Base-by-base conservation (phyloP, 805 yeast genomes). In the Isabelozyma heimii region DNA sequence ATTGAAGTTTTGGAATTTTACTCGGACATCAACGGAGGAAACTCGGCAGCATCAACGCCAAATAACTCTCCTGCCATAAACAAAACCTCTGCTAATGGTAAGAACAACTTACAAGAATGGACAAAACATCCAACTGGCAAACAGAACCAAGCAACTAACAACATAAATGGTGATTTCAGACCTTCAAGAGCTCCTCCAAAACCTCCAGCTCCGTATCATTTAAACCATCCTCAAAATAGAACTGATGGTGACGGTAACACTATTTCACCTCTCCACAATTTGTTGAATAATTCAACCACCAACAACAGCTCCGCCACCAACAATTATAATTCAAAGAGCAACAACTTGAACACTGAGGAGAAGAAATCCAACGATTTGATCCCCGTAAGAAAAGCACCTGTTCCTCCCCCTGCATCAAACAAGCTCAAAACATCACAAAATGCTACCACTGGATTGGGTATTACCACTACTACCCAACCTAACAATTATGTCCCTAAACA, bases 1-100 rank as follows among this genome's bases (percentile, higher is more conserved):
- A 80, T 81, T 47, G 84, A 80, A 57, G 85, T 80, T 2, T 70
- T 81, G 55, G 82, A 81, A 54, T 81, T 82, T 47, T 80, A 81
- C 56, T 67, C 75, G 15, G 79, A 76, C 49, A 71, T 70, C 46
- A 67, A 75, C 60, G 77, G 77, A 43, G 75, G 77, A 7, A 70
- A 62, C 37, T 56, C 70, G 12, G 60, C 66, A 14, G 52, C 56
- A 4, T 51, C 57, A 47, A 69, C 68, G 24, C 70, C 67, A 43
- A 59, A 58, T 37, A 58, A 57, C 33, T 63, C 69, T 47, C 63
- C 70, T 6, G 59, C 55, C 8, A 48, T 49, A 1, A 49, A 44
- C 37, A 49, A 53, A 33, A 30, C 43, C 37, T 47, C 49, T 33
- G 40, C 48, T 12, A 50, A 53, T 38, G 44, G 55, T 2, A 61